Evolutionary conservation across 371 early-diverging fungal species (phyloP).

Genomic region (Syncephalis fuscata): DNA sequence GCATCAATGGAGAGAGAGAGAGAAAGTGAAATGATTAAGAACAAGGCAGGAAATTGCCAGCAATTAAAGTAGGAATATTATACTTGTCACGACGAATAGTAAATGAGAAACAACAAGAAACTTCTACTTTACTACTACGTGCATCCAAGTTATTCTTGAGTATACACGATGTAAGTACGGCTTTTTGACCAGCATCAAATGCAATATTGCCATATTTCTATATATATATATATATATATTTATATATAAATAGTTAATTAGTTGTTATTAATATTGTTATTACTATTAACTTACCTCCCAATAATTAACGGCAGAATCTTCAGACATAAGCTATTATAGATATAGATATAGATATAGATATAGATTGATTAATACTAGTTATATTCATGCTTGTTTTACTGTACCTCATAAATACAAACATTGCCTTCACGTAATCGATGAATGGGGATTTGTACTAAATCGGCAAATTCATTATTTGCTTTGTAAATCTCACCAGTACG

Average conservation of each 20-base stretch:
- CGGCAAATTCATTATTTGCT: conserved; percentile 84
- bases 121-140: conserved; percentile 28
- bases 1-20: neutral
- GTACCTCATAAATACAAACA: conserved; percentile 61
- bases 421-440: conserved; percentile 51
- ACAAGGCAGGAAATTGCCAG: conserved; percentile 64
- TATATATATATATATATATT: too few species aligned
- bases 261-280: conserved; percentile 6
- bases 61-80: conserved; percentile 64
- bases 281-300: conserved; percentile 41
- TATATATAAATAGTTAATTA: neutral
- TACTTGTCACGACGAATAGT: conserved; percentile 84
- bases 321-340: conserved; percentile 47
- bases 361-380: neutral
- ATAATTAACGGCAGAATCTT: conserved; percentile 78
- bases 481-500: conserved; percentile 91
- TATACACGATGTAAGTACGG: conserved; percentile 75
- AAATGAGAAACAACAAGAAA: conserved; percentile 79
- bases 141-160: conserved; percentile 35
- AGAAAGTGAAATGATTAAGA: neutral
- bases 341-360: too few species aligned
- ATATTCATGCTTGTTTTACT: neutral
- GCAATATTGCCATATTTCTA: conserved; percentile 90
- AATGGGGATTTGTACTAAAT: conserved; percentile 62
- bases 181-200: conserved; percentile 88